These are phyloP conservation scores for Articulospora tetracladia DNA, from an alignment of 495 filamentous ascomycete genomes.

Conservation along the genomic window DNA sequence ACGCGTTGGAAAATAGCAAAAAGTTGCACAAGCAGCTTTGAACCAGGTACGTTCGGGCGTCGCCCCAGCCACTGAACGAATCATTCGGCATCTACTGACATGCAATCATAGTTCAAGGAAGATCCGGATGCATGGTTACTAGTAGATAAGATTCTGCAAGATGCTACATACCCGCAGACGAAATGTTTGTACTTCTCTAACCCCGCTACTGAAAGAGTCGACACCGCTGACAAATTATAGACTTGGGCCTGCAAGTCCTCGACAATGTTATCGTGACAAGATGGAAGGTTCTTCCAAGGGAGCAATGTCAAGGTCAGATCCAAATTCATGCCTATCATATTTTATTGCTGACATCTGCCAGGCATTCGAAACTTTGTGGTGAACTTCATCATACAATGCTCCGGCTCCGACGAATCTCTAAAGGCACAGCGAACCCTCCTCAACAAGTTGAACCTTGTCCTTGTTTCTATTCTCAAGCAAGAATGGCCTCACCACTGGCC, in stretches of 20 bases:
- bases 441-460: conserved; percentile 96
- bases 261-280: conserved; percentile 98
- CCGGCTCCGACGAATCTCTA: conserved; percentile 80
- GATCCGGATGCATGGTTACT: conserved; percentile 96
- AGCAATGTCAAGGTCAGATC: conserved; percentile 71
- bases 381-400: conserved; percentile 92
- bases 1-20: conserved; percentile 65
- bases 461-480: conserved; percentile 97
- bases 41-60: conserved; percentile 70
- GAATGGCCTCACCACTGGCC: conserved; percentile 99
- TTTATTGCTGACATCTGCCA: conserved; percentile 21
- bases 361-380: conserved; percentile 99
- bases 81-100: conserved; percentile 24
- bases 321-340: conserved; percentile 9
- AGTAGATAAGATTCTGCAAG: conserved; percentile 91
- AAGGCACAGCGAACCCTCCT: conserved; percentile 78
- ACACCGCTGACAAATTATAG: conserved; percentile 52
- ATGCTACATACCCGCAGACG: conserved; percentile 87
- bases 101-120: conserved; percentile 78
- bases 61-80: conserved; percentile 5
- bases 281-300: conserved; percentile 94
- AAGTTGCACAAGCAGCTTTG: conserved; percentile 87
- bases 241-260: conserved; percentile 90
- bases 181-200: conserved; percentile 66
- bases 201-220: conserved; percentile 2